Evolutionary conservation across 495 filamentous ascomycete genomes (phyloP), one percentile per base, ranked within the genome.

Genomic region (Neurospora sp.): DNA sequence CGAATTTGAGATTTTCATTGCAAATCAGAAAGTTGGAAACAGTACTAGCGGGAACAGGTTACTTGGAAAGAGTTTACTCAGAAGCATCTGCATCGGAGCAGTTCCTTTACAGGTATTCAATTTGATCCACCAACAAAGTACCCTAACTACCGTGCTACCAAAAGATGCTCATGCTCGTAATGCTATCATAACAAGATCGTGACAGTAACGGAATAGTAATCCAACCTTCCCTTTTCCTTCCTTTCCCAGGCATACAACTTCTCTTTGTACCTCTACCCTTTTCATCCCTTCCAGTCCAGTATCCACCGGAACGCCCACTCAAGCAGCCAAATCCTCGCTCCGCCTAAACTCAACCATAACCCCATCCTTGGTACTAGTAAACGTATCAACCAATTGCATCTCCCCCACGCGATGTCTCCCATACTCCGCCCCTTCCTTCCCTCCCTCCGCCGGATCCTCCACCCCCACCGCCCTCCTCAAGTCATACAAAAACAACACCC

Each of bases 291-390:
- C n/a, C n/a, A n/a, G n/a, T n/a, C n/a, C n/a, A n/a, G n/a, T n/a
- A n/a, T n/a, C n/a, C n/a, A n/a, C n/a, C n/a, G n/a, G n/a, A n/a
- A n/a, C n/a, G n/a, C n/a, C n/a, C n/a, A n/a, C n/a, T n/a, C n/a
- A n/a, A n/a, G n/a, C n/a, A n/a, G n/a, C n/a, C n/a, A n/a, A n/a
- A n/a, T 62, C 54, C 27, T 77, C 77, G 46, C 82, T 75, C 78
- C 72, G 80, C 78, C 84, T 77, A 77, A 90, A 90, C 80, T 89
- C 83, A 69, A 90, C 79, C 79, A 88, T 83, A 3, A 85, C 85
- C n/a, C 88, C 88, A 66, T 88, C 79, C 80, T 88, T 89, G 70
- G 83, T 74, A 75, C 87, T 88, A 38, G 88, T 88, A 79, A 90
- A 90, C 44, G 83, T 85, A 76, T 90, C 88, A 70, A 84, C 77